Evolutionary conservation across 768 basidiomycete genomes (phyloP).

Genomic region (Suillus subluteus): DNA sequence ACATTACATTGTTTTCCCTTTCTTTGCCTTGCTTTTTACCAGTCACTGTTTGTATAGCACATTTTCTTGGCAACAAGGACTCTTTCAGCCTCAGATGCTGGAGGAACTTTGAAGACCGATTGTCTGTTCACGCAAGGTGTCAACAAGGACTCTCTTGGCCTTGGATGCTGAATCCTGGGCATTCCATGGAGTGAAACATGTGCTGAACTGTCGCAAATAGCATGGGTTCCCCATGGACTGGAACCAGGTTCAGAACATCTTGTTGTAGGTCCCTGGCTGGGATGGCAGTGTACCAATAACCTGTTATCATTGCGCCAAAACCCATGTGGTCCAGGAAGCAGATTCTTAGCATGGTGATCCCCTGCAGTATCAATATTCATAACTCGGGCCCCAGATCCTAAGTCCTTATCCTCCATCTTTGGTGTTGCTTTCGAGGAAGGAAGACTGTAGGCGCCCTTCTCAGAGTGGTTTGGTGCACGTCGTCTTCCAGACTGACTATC

Average conservation of each 20-base stretch:
- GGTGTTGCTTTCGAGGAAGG: too few relatives aligned
- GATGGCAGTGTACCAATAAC: conserved; percentile 90
- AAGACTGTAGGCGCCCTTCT: too few relatives aligned
- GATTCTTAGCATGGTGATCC: conserved; percentile 88
- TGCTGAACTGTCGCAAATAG: conserved; percentile 96
- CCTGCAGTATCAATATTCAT: conserved; percentile 92
- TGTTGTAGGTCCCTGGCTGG: conserved; percentile 98
- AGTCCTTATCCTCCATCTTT: conserved; percentile 75
- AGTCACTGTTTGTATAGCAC: too few relatives aligned
- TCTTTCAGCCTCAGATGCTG: too few relatives aligned
- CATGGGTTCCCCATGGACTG: conserved; percentile 99
- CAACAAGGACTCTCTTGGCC: too few relatives aligned
- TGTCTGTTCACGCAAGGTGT: too few relatives aligned
- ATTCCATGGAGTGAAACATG: conserved; percentile 98
- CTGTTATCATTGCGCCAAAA: conserved; percentile 95
- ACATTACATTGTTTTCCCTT: background rate
- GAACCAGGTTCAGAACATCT: conserved; percentile 94
- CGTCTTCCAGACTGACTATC: too few relatives aligned
- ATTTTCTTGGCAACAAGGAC: too few relatives aligned
- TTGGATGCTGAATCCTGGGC: conserved; percentile 29
- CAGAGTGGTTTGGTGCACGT: too few relatives aligned
- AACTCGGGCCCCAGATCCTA: conserved; percentile 72
- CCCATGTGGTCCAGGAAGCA: conserved; percentile 99
- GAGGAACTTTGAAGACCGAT: too few relatives aligned
- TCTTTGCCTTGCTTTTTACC: too few relatives aligned